A percentile compares a stretch with the other conserved stretches of the same genome.
Conservation (phyloP, 768 basidiomycete species). For the Xerocomellus dryophilus region DNA sequence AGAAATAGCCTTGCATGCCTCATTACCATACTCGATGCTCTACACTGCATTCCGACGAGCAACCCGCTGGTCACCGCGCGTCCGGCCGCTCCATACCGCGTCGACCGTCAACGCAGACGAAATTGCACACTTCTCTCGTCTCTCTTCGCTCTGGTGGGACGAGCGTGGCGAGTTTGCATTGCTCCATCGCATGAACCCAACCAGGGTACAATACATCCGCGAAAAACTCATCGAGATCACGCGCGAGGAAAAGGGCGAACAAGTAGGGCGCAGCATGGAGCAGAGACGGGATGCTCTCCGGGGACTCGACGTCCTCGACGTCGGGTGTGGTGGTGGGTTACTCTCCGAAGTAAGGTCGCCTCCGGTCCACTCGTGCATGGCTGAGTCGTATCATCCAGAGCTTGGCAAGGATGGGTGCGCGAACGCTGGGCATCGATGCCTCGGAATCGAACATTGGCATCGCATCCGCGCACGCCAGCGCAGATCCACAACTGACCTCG, state of each 20-base stretch:
- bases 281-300: slow-evolving; percentile 41
- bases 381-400: slow-evolving; percentile 46
- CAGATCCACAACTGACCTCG: slow-evolving; percentile 62
- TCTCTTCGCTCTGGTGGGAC: slow-evolving; percentile 95
- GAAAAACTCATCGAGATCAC: slow-evolving; percentile 66
- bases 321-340: slow-evolving; percentile 95
- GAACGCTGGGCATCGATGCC: slow-evolving; percentile 91
- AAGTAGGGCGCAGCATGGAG: slow-evolving; percentile 29
- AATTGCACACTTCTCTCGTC: slow-evolving; percentile 83
- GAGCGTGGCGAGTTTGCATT: slow-evolving; percentile 86
- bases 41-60: slow-evolving; percentile 18
- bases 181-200: slow-evolving; percentile 94
- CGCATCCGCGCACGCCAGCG: slow-evolving; percentile 75
- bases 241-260: slow-evolving; percentile 50
- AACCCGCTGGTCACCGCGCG: slow-evolving; percentile 3
- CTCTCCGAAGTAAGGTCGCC: slow-evolving; percentile 73
- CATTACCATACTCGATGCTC: slow-evolving; percentile 15
- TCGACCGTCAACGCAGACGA: slow-evolving; percentile 66
- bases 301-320: slow-evolving; percentile 77
- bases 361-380: neutral
- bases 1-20: too few relatives aligned
- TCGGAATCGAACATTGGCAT: slow-evolving; percentile 83
- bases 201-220: slow-evolving; percentile 76
- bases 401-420: slow-evolving; percentile 81
- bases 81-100: slow-evolving; percentile 23